Percentiles rank a stretch among this genome's conserved stretches.
Conservation (phyloP, 2,329 filamentous ascomycete genomes). For the Venturia nashicola region DNA sequence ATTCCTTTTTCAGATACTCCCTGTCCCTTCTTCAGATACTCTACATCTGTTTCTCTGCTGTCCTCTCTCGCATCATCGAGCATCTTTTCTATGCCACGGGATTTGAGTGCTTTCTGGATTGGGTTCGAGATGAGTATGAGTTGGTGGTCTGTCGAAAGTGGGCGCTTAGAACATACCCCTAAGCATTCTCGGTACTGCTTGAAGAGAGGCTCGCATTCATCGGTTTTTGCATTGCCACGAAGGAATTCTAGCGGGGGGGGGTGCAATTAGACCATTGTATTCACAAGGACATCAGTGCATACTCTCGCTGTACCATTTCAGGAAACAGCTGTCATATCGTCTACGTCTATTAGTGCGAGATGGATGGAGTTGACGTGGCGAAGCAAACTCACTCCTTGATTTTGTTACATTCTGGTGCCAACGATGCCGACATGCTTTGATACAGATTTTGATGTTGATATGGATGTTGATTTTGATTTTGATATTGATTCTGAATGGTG, state of each 20-base stretch:
- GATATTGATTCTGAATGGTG: background rate
- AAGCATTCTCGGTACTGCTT: conserved; percentile 81
- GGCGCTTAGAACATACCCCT: conserved; percentile 43
- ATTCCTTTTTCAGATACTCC: too few relatives aligned
- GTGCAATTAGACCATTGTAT: background rate
- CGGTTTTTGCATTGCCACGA: conserved; percentile 66
- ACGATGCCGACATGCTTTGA: conserved; percentile 80
- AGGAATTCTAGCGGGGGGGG: conserved; percentile 55
- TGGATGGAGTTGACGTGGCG: background rate
- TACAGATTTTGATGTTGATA: conserved; percentile 8
- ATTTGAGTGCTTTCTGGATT: conserved; percentile 66
- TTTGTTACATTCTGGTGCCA: conserved; percentile 90
- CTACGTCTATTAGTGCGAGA: conserved; percentile 33
- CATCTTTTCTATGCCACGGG: conserved; percentile 84
- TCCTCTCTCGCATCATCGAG: conserved; percentile 83
- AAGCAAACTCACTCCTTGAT: conserved; percentile 67
- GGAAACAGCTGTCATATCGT: conserved; percentile 90
- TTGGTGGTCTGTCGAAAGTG: background rate
- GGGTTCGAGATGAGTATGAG: background rate
- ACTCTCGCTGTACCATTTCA: conserved; percentile 99
- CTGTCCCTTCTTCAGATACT: conserved; percentile 37
- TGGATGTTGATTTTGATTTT: conserved; percentile 4
- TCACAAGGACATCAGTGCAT: conserved; percentile 23
- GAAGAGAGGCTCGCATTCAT: conserved; percentile 80
- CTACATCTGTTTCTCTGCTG: conserved; percentile 73